phyloP scores from a whole-genome alignment of 2,329 filamentous ascomycete genomes.

The Colletotrichum chlorophyti region DNA sequence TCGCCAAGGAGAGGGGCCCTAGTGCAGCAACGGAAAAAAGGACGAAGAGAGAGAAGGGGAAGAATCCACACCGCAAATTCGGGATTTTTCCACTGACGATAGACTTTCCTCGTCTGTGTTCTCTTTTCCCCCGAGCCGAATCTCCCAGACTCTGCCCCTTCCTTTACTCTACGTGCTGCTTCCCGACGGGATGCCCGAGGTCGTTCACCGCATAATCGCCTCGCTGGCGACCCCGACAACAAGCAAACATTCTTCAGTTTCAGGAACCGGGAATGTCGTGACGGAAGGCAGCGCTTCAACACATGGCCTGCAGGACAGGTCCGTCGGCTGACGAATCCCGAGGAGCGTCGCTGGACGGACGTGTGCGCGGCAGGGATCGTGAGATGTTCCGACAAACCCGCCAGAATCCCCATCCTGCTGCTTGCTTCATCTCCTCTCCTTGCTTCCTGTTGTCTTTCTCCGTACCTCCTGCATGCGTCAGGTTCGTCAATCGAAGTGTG shows the following conservation, averaged over 20 bases:
- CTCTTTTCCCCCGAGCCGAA: no score
- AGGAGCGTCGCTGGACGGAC: background rate
- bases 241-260: background rate
- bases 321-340: background rate
- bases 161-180: background rate
- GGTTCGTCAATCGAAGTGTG: no score
- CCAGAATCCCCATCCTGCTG: background rate
- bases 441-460: background rate
- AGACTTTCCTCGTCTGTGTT: background rate
- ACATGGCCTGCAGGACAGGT: background rate
- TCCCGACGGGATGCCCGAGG: background rate
- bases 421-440: background rate
- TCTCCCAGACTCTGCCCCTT: background rate
- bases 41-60: background rate
- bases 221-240: background rate
- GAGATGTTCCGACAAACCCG: background rate
- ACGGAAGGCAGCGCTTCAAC: background rate
- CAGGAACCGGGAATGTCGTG: no score
- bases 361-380: background rate
- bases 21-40: background rate
- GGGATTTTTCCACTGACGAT: background rate
- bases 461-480: background rate
- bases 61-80: conserved; percentile 17
- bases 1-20: background rate
- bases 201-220: background rate